These are phyloP conservation scores for Epithemia pelagica DNA, from an alignment of 108 stramenopile species.

Conservation along the genomic window DNA sequence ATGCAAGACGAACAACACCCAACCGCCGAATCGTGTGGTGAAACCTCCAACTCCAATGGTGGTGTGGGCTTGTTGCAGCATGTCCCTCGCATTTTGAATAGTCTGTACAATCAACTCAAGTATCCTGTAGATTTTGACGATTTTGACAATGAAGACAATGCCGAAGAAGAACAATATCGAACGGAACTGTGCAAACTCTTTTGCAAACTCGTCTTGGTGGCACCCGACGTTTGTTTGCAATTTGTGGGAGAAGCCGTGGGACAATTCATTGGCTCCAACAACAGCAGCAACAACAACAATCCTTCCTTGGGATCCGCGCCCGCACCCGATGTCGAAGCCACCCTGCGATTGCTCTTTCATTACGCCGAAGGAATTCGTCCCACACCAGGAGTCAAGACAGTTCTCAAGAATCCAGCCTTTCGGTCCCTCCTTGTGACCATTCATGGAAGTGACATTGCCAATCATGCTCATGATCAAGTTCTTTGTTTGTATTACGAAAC, in stretches of 20 bases:
- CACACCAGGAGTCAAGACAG: conserved; percentile 57
- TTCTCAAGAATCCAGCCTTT: conserved; percentile 49
- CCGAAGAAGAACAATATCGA: conserved; percentile 66
- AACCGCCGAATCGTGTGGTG: not conserved
- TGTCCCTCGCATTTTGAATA: conserved; percentile 31
- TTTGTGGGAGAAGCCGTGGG: conserved; percentile 35
- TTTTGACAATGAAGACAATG: conserved; percentile 63
- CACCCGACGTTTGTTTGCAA: conserved; percentile 44
- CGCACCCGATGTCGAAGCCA: conserved; percentile 48
- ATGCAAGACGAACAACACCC: conserved; percentile 18
- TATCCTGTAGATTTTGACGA: conserved; percentile 59
- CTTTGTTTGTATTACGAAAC: conserved; percentile 59
- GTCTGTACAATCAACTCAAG: conserved; percentile 59
- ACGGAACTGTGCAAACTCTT: conserved; percentile 59
- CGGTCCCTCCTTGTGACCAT: conserved; percentile 43
- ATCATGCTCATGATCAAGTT: conserved; percentile 55
- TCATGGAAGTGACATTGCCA: conserved; percentile 49
- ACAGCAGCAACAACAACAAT: conserved; percentile 1
- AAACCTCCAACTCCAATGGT: not conserved
- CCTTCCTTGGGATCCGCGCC: conserved; percentile 24
- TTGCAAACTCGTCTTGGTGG: conserved; percentile 38
- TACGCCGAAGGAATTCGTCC: conserved; percentile 73
- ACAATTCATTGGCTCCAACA: conserved; percentile 19
- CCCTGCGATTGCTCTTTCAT: conserved; percentile 56
- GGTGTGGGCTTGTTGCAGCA: conserved; percentile 4